A percentile compares a stretch with the other conserved stretches of the same genome.
phyloP scores from a whole-genome alignment of 495 filamentous ascomycete species.

The Penicillium simplicissimum region DNA sequence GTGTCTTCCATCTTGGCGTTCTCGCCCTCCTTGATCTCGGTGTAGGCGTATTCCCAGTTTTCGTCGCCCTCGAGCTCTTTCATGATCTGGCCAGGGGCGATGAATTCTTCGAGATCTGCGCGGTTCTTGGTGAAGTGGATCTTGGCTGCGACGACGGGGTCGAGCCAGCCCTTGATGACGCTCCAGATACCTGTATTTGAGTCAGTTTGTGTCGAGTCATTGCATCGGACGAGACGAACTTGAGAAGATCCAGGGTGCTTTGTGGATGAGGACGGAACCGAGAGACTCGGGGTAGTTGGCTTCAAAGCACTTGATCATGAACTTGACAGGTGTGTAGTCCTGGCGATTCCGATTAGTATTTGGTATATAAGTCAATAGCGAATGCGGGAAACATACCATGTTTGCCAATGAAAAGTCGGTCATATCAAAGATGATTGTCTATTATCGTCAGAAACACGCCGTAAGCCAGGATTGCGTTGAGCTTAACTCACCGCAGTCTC shows the following conservation, averaged over 20 bases:
- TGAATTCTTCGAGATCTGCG: constrained; percentile 76
- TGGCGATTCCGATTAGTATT: constrained; percentile 32
- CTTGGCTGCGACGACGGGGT: constrained; percentile 61
- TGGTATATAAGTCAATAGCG: neutral
- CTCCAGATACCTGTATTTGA: constrained; percentile 68
- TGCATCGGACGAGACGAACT: constrained; percentile 45
- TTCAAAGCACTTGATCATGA: constrained; percentile 99
- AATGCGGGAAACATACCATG: constrained; percentile 62
- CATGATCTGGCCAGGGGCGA: constrained; percentile 68
- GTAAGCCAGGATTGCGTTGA: neutral
- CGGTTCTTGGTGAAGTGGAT: constrained; percentile 89
- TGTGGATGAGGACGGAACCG: constrained; percentile 92
- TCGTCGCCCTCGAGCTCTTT: constrained; percentile 81
- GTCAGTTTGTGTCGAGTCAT: constrained; percentile 1
- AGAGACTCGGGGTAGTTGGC: constrained; percentile 96
- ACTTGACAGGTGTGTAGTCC: constrained; percentile 96
- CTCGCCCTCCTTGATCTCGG: constrained; percentile 70
- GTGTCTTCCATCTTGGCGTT: constrained; percentile 70
- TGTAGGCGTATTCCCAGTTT: constrained; percentile 77
- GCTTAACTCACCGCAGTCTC: constrained; percentile 83
- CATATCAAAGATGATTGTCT: constrained; percentile 95
- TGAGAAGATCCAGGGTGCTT: constrained; percentile 96
- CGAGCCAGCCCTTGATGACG: constrained; percentile 93
- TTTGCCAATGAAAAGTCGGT: constrained; percentile 88
- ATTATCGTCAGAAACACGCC: constrained; percentile 15